Conservation (phyloP, 2,329 filamentous ascomycete species). For the Sclerotinia subarctica region DNA sequence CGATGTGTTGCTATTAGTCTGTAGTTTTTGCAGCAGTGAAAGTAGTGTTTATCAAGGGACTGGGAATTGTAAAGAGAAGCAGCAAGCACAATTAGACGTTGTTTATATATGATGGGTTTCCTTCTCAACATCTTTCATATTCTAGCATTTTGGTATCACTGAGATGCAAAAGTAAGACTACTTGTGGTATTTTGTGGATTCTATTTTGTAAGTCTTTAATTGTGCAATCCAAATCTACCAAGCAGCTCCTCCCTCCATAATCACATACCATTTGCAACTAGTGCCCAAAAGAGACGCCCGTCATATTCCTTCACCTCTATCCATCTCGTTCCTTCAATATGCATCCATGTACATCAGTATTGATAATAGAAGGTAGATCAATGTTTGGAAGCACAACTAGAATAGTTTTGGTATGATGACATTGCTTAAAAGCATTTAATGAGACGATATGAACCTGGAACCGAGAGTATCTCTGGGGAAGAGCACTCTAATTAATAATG, state of each 20-base stretch:
- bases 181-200: not conserved
- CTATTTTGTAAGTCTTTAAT: not conserved
- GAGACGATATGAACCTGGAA: too few species aligned
- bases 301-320: not conserved
- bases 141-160: not conserved
- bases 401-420: too few species aligned
- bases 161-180: not conserved
- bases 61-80: conserved; percentile 19
- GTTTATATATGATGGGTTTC: not conserved
- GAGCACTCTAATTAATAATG: too few species aligned
- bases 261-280: not conserved
- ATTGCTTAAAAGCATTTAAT: too few species aligned
- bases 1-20: conserved; percentile 57
- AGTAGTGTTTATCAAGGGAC: conserved; percentile 36
- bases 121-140: not conserved
- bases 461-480: too few species aligned
- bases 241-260: not conserved
- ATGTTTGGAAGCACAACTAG: too few species aligned
- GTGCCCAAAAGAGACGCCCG: not conserved
- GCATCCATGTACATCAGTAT: not conserved
- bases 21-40: conserved; percentile 52
- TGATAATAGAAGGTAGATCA: too few species aligned
- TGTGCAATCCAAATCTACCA: not conserved
- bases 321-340: not conserved
- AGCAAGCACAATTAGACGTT: not conserved